Percentiles rank a stretch among this genome's conserved stretches.
phyloP scores from a whole-genome alignment of 306 rosid genomes.

The Vicia faba region DNA sequence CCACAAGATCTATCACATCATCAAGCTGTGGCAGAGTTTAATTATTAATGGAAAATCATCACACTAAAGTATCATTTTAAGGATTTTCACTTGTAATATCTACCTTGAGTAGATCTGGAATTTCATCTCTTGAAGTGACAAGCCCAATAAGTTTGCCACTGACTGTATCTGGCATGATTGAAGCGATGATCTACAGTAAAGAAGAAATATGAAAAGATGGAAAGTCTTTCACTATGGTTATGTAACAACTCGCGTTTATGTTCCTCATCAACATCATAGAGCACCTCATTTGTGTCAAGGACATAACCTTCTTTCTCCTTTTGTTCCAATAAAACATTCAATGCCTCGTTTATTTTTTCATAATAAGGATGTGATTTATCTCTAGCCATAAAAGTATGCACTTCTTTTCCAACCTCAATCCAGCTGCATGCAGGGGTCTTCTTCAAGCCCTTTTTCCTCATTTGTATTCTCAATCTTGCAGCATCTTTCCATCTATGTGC shows the following conservation, averaged over 20 bases:
- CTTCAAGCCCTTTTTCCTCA: slow-evolving; percentile 68
- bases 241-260: slow-evolving; percentile 58
- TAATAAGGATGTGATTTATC: slow-evolving; percentile 76
- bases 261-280: slow-evolving; percentile 80
- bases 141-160: slow-evolving; percentile 84
- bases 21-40: slow-evolving; percentile 65
- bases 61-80: slow-evolving; percentile 22
- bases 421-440: slow-evolving; percentile 92
- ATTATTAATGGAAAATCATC: slow-evolving; percentile 33
- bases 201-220: slow-evolving; percentile 46
- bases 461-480: slow-evolving; percentile 58
- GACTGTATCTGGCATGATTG: slow-evolving; percentile 65
- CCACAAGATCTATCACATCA: slow-evolving; percentile 92
- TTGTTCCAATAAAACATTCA: slow-evolving; percentile 63
- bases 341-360: slow-evolving; percentile 59
- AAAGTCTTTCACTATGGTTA: slow-evolving; percentile 85
- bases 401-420: slow-evolving; percentile 74
- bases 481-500: slow-evolving; percentile 84
- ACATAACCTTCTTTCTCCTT: slow-evolving; percentile 79
- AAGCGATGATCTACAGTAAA: slow-evolving; percentile 65
- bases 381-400: slow-evolving; percentile 76
- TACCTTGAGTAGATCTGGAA: slow-evolving; percentile 91
- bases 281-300: slow-evolving; percentile 64
- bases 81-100: slow-evolving; percentile 9
- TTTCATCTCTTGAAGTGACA: slow-evolving; percentile 83